Base-by-base conservation (phyloP, 2,329 filamentous ascomycete genomes). In the Colletotrichum eremochloae region DNA sequence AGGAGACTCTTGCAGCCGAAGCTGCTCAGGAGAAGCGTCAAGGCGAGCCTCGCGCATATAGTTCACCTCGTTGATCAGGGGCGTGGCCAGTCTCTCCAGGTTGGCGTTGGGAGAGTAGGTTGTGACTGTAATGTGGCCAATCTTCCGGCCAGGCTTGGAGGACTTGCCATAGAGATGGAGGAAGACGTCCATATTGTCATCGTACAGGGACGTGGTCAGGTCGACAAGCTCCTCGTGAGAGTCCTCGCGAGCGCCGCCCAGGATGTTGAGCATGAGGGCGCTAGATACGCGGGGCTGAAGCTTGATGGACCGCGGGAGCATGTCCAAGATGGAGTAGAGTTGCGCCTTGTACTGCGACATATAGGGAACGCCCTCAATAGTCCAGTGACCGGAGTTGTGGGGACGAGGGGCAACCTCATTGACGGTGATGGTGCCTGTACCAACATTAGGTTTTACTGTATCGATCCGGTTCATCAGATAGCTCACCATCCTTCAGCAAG, bases 311-410 rank as follows among this genome's bases (percentile, higher is more conserved):
- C 88, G 86, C 1, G 88, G 89, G 29, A 92, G 86, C 73, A 85
- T 82, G 69, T 86, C 94, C 48, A 97, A 88, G 74, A 99, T 96
- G 1, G 96, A 91, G 72, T 92, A 90, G 12, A 98, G 89, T 79
- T 99, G 95, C 2, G 94, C 93, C 80, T 96, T 94, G 82, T 94
- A 99, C 82, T 99, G 96, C 0, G 95, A 97, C 84, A 92, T 87
- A 72, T 96, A 90, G 0, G 92, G 91, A 61, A 96, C 94, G 5
- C 94, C 94, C 84, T 99, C 96, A 75, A 98, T 98, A 3, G 94
- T 97, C 83, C 95, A 96, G 82, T 98, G 96, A 0, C 96, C 96
- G 0, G 94, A 97, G 84, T 98, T 98, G 83, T 98, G 95, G 38
- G 70, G 73, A 68, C 73, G 61, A 74, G 94, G 94, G 0, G 94